A percentile compares a stretch with the other conserved stretches of the same genome.
Evolutionary conservation across 495 filamentous ascomycete genomes (phyloP).

Genomic region (Penicillium desertorum): DNA sequence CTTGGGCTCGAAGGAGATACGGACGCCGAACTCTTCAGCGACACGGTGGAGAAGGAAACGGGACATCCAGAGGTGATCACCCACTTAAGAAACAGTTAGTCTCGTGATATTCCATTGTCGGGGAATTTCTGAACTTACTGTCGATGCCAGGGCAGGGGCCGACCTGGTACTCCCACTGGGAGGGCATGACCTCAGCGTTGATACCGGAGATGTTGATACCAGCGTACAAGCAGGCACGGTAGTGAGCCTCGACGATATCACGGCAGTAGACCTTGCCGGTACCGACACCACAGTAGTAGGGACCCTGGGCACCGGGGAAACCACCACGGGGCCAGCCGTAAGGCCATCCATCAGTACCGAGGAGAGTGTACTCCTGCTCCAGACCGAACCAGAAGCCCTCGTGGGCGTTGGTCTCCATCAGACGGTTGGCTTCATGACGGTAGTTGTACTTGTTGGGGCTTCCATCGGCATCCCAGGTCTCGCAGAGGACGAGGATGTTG

Average conservation of each 20-base stretch:
- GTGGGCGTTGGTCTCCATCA: constrained; percentile 83
- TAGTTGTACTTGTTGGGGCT: constrained; percentile 98
- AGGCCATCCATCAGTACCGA: constrained; percentile 81
- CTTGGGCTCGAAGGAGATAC: constrained; percentile 96
- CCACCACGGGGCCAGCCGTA: constrained; percentile 94
- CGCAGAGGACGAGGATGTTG: constrained; percentile 91
- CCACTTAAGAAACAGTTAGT: constrained; percentile 57
- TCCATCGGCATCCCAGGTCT: constrained; percentile 96
- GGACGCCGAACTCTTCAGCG: constrained; percentile 94
- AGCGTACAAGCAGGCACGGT: constrained; percentile 92
- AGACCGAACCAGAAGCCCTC: constrained; percentile 97
- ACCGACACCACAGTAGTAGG: constrained; percentile 99
- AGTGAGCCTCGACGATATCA: constrained; percentile 98
- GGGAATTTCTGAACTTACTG: constrained; percentile 48
- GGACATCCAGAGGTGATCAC: constrained; percentile 96
- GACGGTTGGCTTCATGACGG: constrained; percentile 81
- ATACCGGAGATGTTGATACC: constrained; percentile 94
- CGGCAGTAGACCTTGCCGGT: constrained; percentile 97
- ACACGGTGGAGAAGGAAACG: constrained; percentile 96
- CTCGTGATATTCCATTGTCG: constrained; percentile 7
- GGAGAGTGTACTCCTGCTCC: constrained; percentile 96
- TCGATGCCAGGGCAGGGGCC: constrained; percentile 91
- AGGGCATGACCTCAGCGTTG: constrained; percentile 98
- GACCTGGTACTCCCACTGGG: constrained; percentile 99
- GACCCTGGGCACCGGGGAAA: constrained; percentile 95